Percentiles rank a stretch among this genome's conserved stretches.
These are phyloP conservation scores for Boletus insuetus DNA, from an alignment of 768 basidiomycete species.

Conservation along the genomic window DNA sequence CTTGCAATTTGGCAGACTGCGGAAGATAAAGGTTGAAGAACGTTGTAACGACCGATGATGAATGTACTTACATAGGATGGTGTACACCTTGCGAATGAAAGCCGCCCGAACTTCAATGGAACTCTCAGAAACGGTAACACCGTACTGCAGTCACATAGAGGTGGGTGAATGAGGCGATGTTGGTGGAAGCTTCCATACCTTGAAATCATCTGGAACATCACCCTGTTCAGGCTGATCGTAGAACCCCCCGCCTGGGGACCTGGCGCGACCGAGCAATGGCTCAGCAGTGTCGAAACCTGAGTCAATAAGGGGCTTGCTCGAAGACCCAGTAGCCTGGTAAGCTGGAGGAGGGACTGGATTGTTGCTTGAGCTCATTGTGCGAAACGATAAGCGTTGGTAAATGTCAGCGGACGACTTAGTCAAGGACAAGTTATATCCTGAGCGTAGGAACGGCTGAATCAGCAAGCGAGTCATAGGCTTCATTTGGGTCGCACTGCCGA, in stretches of 20 bases:
- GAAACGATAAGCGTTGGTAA: slow-evolving; percentile 17
- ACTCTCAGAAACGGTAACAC: slow-evolving; percentile 75
- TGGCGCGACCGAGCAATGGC: slow-evolving; percentile 55
- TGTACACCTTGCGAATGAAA: slow-evolving; percentile 90
- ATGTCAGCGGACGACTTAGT: slow-evolving; percentile 1
- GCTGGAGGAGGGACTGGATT: slow-evolving; percentile 62
- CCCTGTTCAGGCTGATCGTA: slow-evolving; percentile 72
- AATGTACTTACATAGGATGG: slow-evolving; percentile 71
- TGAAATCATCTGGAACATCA: slow-evolving; percentile 92
- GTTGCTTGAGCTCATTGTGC: slow-evolving; percentile 51
- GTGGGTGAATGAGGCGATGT: slow-evolving; percentile 3
- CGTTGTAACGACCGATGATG: neutral
- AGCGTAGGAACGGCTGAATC: slow-evolving; percentile 22
- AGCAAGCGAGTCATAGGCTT: slow-evolving; percentile 7
- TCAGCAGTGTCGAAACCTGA: slow-evolving; percentile 41
- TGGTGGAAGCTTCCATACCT: slow-evolving; percentile 46
- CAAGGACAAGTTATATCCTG: slow-evolving; percentile 11
- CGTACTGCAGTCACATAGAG: slow-evolving; percentile 51
- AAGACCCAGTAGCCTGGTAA: slow-evolving; percentile 45
- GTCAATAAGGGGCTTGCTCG: slow-evolving; percentile 34
- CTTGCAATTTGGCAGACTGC: slow-evolving; percentile 73
- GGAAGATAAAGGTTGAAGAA: slow-evolving; percentile 4
- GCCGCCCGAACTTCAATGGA: slow-evolving; percentile 75
- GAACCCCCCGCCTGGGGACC: slow-evolving; percentile 47
- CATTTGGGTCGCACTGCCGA: slow-evolving; percentile 1